Evolutionary conservation across 257 asterid species (phyloP), one percentile per base, ranked within the genome.

Genomic region (Avicennia marina): DNA sequence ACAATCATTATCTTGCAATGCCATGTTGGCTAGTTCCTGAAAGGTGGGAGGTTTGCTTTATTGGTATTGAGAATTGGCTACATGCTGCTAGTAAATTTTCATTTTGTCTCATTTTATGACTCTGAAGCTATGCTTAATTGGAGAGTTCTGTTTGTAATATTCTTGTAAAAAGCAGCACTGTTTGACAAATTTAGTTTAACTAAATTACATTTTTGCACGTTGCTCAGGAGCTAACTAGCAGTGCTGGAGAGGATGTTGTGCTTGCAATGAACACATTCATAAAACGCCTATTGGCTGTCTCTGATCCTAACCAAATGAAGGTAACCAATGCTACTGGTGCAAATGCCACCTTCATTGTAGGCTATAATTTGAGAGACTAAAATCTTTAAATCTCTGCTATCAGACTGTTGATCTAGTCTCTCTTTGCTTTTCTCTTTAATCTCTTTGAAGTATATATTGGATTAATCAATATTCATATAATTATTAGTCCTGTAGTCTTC

Each of bases 261-360:
- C 64, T 83, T 65, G 95, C 98, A 18, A 93, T 93, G 97, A 85
- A 93, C 69, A 71, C 98, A 50, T 93, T 93, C 81, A 83, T 93
- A 69, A 89, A 86, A 69, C 95, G 98, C 59, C 85, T 93, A 19
- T 64, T 93, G 79, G 90, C 90, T 22, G 86, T 84, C 62, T 74
- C 97, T 19, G 98, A 91, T 77, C 97, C 97, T 46, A 77, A 61
- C 77, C 94, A 79, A 72, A 93, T 93, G 95, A 93, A 88, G 97
- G 98, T 93, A 76, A 45, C 12, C 20, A 22, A 4, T 36, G 2
- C 6, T 12, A 4, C 34, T 29, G 26, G 62, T 63, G 60, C 44
- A 13, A 57, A 36, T 36, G 40, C 22, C 7, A 4, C 26, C 31
- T 58, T 51, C 25, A 40, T 13, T 49, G 19, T 13, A 12, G 11